phyloP scores from a whole-genome alignment of 2,329 filamentous ascomycete genomes.

The Colletotrichum sp. region DNA sequence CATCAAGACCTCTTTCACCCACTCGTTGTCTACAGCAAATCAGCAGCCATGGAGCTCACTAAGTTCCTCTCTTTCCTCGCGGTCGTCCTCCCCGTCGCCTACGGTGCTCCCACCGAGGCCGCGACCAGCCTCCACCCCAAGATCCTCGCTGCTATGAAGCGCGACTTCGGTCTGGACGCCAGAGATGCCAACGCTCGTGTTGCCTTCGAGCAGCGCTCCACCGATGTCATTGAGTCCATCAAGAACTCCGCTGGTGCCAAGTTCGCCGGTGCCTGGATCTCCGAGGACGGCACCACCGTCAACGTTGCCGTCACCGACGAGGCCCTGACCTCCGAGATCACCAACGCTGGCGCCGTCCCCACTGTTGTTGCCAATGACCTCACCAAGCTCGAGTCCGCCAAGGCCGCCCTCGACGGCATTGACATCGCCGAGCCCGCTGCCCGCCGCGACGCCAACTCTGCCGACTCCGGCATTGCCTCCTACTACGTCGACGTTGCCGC shows the following conservation, averaged over 20 bases:
- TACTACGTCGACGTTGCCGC: conserved; percentile 42
- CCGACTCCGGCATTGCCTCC: conserved; percentile 35
- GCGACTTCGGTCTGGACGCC: conserved; percentile 42
- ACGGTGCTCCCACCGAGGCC: conserved; percentile 40
- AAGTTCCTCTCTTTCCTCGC: conserved; percentile 41
- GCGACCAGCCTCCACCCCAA: conserved; percentile 41
- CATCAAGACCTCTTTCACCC: background rate
- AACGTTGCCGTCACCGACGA: conserved; percentile 42
- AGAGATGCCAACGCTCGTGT: conserved; percentile 41
- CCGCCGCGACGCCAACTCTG: conserved; percentile 26
- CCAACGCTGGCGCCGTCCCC: conserved; percentile 37
- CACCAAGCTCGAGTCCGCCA: conserved; percentile 44
- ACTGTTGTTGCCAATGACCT: conserved; percentile 36
- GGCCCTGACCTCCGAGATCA: conserved; percentile 37
- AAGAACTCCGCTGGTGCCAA: conserved; percentile 32
- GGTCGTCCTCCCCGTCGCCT: conserved; percentile 41
- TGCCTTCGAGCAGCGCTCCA: conserved; percentile 38
- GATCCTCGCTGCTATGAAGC: conserved; percentile 47
- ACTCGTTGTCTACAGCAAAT: conserved; percentile 25
- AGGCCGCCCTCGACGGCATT: conserved; percentile 44
- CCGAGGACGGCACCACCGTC: conserved; percentile 35
- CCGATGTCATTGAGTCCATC: conserved; percentile 40
- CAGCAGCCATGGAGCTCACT: conserved; percentile 39
- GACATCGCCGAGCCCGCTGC: conserved; percentile 34
- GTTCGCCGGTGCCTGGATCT: conserved; percentile 43